phyloP scores from a whole-genome alignment of 2,329 filamentous ascomycete species.

The Colletotrichum eremochloae region DNA sequence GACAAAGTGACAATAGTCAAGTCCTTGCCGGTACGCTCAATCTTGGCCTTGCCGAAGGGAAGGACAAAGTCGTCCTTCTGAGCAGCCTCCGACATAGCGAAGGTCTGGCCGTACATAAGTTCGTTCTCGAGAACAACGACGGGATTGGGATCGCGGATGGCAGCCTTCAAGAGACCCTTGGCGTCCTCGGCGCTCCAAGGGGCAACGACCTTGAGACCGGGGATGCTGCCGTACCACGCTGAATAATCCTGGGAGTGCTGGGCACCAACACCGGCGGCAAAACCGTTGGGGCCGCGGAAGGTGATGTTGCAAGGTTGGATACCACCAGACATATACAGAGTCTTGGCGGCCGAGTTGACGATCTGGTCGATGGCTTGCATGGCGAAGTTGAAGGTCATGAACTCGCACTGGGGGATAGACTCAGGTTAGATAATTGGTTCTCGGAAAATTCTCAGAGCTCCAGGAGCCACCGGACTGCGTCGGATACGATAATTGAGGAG shows the following conservation, averaged over 20 bases:
- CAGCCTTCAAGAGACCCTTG: constrained; percentile 97
- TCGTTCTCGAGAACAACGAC: constrained; percentile 93
- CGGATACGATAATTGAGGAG: not conserved
- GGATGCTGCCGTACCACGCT: constrained; percentile 98
- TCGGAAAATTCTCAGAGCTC: not conserved
- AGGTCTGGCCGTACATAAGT: constrained; percentile 90
- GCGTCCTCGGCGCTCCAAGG: constrained; percentile 98
- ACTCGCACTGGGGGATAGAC: constrained; percentile 80
- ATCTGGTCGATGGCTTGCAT: constrained; percentile 99
- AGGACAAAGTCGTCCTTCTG: constrained; percentile 97
- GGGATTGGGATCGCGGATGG: constrained; percentile 98
- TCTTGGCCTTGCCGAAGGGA: constrained; percentile 98
- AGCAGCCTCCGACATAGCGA: constrained; percentile 97
- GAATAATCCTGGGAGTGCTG: constrained; percentile 99
- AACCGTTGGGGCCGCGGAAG: constrained; percentile 99
- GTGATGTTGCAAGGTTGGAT: constrained; percentile 99
- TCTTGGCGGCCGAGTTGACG: constrained; percentile 99
- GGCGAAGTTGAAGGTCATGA: constrained; percentile 99
- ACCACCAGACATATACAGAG: constrained; percentile 99
- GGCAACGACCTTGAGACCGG: constrained; percentile 94
- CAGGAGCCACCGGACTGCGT: not conserved
- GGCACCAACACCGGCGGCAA: constrained; percentile 93
- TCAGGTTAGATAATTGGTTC: constrained; percentile 13
- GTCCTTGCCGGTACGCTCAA: constrained; percentile 96
- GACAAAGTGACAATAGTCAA: constrained; percentile 95